Base-by-base conservation (phyloP, 2,329 filamentous ascomycete genomes). In the Aureobasidium zeae region DNA sequence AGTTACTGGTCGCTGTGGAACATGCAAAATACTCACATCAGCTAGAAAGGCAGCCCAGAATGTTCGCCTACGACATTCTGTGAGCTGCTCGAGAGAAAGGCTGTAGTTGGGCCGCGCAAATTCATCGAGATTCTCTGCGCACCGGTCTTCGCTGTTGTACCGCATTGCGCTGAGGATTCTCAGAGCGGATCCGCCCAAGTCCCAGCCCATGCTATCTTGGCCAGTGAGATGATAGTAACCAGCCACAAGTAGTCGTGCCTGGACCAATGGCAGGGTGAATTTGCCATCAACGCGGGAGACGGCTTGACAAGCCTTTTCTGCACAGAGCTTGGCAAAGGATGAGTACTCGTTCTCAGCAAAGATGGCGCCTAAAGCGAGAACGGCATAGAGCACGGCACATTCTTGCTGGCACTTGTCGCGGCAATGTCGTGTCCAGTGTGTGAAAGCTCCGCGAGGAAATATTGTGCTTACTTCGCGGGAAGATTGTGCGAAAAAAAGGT, bases 1-100 rank as follows among this genome's bases (percentile, higher is more conserved):
- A 72, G 55, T 53, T 3, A 4, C 31, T 11, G 17, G n/a, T 15
- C 17, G 11, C 12, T 32, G 10, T 5, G 10, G 28, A 12, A 29
- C 12, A 6, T 24, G 20, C 50, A 48, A 48, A 50, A 50, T 51
- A 63, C 69, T 66, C 60, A 73, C 70, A 61, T 86, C 83, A 58
- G 83, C 71, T 52, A 85, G 64, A 52, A 80, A 83, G 39, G 77
- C 72, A 20, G 77, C 75, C 81, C 81, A 87, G 54, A 85, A 81
- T 0, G 80, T 85, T 45, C 83, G 70, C 50, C 81, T 71, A 48
- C 77, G 72, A 52, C 79, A 80, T 60, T 87, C 83, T 17, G 73
- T 71, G 51, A 79, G 73, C 21, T 63, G 60, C 17, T 58, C 53
- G 7, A 42, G 42, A 3, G 54, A 53, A 15, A 62, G 45, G 2